Percentiles rank a stretch among this genome's conserved stretches.
Conservation (phyloP, 2,329 filamentous ascomycete species). For the Lecanoromycetidae sp. region DNA sequence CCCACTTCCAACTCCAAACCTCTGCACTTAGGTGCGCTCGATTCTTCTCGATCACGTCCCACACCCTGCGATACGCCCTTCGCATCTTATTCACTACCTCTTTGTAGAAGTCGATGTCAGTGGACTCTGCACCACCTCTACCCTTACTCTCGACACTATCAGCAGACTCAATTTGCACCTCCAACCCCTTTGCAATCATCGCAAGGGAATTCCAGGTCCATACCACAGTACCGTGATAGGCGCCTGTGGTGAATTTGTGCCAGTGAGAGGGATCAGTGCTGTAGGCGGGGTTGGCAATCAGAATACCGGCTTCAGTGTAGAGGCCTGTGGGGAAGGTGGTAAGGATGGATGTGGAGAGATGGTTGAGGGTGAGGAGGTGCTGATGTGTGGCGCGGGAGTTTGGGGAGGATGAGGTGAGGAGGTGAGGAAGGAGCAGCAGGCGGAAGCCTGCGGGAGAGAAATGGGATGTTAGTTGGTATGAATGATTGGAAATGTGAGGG, state of each 20-base stretch:
- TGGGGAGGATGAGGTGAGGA: background rate
- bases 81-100: conserved; percentile 23
- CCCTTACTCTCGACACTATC: background rate
- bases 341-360: conserved; percentile 45
- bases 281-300: conserved; percentile 52
- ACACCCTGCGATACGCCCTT: conserved; percentile 46
- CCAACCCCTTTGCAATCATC: conserved; percentile 51
- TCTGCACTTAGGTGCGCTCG: conserved; percentile 40
- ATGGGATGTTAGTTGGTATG: conserved; percentile 48
- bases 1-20: conserved; percentile 47
- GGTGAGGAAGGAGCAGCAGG: conserved; percentile 36
- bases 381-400: background rate
- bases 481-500: conserved; percentile 38
- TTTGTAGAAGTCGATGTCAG: background rate
- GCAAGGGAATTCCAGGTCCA: conserved; percentile 51
- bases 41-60: conserved; percentile 50
- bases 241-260: conserved; percentile 42
- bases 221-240: conserved; percentile 53
- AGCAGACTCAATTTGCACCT: conserved; percentile 43
- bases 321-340: conserved; percentile 48
- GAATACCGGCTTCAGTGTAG: conserved; percentile 42
- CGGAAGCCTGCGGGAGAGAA: conserved; percentile 34
- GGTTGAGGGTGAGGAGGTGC: conserved; percentile 30
- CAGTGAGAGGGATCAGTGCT: conserved; percentile 37
- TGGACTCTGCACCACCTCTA: background rate